Evolutionary conservation across 768 basidiomycete species (phyloP), one percentile per base, ranked within the genome.

Genomic region (Phanerodontia chrysosporium): DNA sequence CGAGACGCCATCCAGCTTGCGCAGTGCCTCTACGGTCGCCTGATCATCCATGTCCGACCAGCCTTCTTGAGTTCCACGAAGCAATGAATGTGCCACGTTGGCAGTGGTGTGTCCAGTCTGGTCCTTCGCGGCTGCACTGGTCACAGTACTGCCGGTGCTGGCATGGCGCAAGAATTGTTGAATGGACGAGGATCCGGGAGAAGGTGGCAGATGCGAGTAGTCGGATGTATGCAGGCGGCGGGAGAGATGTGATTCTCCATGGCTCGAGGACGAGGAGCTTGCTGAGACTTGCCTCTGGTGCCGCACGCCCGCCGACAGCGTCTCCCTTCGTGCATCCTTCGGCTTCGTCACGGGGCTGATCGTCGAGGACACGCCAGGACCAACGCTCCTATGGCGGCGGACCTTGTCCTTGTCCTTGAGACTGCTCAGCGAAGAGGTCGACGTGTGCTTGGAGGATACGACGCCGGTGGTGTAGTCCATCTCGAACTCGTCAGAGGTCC

Each of bases 21-120:
- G 84, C 35, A 99, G 78, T 9, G 93, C 92, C 66, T 96, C 95
- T 7, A 85, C 90, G 7, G 96, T 95, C 16, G 88, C 87, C 65
- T 91, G 87, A 68, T 95, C 92, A 66, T 92, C 89, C 66, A 94
- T 79, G 60, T 84, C 90, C 16, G 87, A 87, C 91, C 91, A 94
- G 27, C 92, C 92, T 70, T 92, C 88, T 70, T 94, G 92, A 6
- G 89, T 92, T 12, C 92, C 92, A 63, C 90, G 84, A 25, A 94
- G 80, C 55, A 93, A 75, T 1, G 91, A 92, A 68, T 95, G 92
- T 0, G 89, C 92, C 48, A 94, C 90, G 67, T 81, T 89, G 5
- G 87, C 76, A 4, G 35, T 12, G 8, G 52, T 24, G 36, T 70
- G 71, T 36, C 73, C 63, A 28, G 72, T 72, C 55, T 71, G 61